Percentiles rank a stretch among this genome's conserved stretches.
Conservation (phyloP, 352 stramenopile genomes). For the Phytopythium delawarense region DNA sequence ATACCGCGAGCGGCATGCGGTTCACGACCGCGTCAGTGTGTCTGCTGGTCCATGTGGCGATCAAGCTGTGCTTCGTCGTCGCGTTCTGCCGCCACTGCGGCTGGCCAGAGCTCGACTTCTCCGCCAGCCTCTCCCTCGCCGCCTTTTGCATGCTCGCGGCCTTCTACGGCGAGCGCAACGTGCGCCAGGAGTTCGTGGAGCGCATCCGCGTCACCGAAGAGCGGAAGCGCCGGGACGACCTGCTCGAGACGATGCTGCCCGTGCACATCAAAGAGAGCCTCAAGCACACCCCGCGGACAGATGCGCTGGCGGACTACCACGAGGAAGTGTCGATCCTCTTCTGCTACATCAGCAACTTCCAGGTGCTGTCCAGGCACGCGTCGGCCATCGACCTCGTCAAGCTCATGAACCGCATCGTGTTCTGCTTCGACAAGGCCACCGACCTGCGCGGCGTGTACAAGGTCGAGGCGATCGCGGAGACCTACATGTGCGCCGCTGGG, state of each 20-base stretch:
- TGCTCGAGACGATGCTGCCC: constrained; percentile 73
- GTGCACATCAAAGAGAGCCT: constrained; percentile 76
- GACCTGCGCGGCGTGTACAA: constrained; percentile 78
- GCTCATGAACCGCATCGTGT: constrained; percentile 85
- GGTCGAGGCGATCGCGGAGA: constrained; percentile 83
- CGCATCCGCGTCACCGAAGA: constrained; percentile 57
- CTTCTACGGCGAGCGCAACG: constrained; percentile 60
- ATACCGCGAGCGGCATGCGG: constrained; percentile 62
- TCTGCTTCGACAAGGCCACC: constrained; percentile 78
- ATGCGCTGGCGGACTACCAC: constrained; percentile 64
- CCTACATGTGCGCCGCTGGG: constrained; percentile 78
- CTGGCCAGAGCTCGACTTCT: constrained; percentile 51
- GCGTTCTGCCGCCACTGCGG: constrained; percentile 44
- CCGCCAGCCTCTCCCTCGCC: constrained; percentile 42
- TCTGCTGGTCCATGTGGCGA: constrained; percentile 34
- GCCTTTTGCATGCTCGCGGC: constrained; percentile 67
- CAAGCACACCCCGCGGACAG: constrained; percentile 54
- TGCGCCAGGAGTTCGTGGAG: constrained; percentile 62
- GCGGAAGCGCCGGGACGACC: constrained; percentile 58
- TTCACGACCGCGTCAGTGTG: constrained; percentile 58
- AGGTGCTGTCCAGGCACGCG: constrained; percentile 55
- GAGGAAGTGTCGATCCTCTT: constrained; percentile 83
- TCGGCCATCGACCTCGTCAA: constrained; percentile 77
- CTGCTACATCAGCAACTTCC: constrained; percentile 82
- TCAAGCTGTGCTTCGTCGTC: constrained; percentile 45